phyloP scores from a whole-genome alignment of 225 moss, liverwort and hornwort genomes.

The Thuidium tamariscinum region DNA sequence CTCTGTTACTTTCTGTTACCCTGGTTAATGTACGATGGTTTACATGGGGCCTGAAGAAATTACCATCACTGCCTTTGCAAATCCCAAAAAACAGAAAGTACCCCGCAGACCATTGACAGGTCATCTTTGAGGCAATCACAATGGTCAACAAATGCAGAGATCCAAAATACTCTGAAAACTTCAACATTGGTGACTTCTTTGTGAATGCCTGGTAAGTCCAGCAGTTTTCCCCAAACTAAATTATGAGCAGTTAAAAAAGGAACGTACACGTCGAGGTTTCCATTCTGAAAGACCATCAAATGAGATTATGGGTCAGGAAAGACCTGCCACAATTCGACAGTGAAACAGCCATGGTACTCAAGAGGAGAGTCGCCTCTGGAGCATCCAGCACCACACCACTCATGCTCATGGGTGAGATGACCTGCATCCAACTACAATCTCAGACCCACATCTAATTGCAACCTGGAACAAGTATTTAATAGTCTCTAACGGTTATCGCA shows the following conservation, averaged over 20 bases:
- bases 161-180: background rate
- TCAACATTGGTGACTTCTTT: background rate
- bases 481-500: background rate
- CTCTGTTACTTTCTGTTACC: constrained; percentile 1
- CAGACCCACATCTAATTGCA: background rate
- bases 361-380: constrained; percentile 77
- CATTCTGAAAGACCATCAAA: background rate
- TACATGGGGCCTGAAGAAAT: background rate
- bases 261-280: background rate
- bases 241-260: background rate
- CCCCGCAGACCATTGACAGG: background rate
- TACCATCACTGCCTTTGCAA: background rate
- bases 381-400: constrained; percentile 88
- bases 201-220: background rate
- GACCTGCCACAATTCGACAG: constrained; percentile 92
- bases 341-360: constrained; percentile 88
- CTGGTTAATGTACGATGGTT: background rate
- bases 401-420: constrained; percentile 75
- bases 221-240: background rate
- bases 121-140: background rate
- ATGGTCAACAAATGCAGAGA: background rate
- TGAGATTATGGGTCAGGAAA: background rate
- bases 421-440: constrained; percentile 39
- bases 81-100: background rate
- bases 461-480: background rate